Conservation (phyloP, 139 green algal species). For the Micractinium sp. region DNA sequence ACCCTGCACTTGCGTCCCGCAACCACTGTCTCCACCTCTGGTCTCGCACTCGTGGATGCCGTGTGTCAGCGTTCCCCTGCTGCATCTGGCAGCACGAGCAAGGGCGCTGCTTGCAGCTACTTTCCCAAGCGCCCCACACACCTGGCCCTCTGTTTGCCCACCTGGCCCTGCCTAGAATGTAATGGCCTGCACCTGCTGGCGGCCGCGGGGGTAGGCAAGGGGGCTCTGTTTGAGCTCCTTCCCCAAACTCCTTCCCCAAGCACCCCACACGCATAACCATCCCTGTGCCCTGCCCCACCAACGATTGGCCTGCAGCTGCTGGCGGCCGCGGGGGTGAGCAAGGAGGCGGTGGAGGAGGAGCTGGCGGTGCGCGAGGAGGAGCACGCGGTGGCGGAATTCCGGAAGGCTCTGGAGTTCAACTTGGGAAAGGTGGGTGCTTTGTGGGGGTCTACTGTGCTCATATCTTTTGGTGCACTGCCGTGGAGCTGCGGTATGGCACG, state of each 20-base stretch:
- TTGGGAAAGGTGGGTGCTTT: conserved; percentile 37
- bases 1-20: too few relatives aligned
- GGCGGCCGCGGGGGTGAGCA: conserved; percentile 11
- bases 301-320: not conserved
- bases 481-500: too few relatives aligned
- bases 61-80: too few relatives aligned
- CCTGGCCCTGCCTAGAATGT: not conserved
- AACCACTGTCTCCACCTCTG: too few relatives aligned
- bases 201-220: not conserved
- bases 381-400: conserved; percentile 49
- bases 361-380: conserved; percentile 42
- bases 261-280: not conserved
- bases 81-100: too few relatives aligned
- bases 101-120: too few relatives aligned
- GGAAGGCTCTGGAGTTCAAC: conserved; percentile 48
- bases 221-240: not conserved
- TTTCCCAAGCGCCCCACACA: not conserved
- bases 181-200: not conserved
- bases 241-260: too few relatives aligned
- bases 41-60: too few relatives aligned
- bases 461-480: too few relatives aligned
- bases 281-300: not conserved
- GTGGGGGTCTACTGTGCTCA: too few relatives aligned
- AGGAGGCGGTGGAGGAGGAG: conserved; percentile 28
- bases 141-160: not conserved